Evolutionary conservation across 2,329 filamentous ascomycete species (phyloP).

Genomic region (Pseudogymnoascus pannorum): DNA sequence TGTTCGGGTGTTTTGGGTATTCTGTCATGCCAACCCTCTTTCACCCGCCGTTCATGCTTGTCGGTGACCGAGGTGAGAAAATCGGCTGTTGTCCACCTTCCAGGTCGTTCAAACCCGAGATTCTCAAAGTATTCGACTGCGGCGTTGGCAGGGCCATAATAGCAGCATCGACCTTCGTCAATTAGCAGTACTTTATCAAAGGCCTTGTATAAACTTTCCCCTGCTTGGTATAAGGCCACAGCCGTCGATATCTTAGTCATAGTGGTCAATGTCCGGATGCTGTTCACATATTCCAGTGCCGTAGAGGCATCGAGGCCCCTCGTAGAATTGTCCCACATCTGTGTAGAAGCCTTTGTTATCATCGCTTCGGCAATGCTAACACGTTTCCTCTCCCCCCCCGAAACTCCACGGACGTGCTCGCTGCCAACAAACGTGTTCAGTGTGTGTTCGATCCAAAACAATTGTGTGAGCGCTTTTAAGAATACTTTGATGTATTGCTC

Average conservation of each 20-base stretch:
- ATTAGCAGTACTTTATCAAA: conserved; percentile 80
- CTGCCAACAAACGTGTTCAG: conserved; percentile 68
- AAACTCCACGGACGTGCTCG: conserved; percentile 67
- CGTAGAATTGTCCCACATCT: conserved; percentile 75
- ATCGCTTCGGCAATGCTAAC: conserved; percentile 73
- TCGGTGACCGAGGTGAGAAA: conserved; percentile 73
- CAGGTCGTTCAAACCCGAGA: conserved; percentile 51
- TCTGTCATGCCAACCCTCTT: conserved; percentile 48
- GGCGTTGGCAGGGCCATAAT: conserved; percentile 52
- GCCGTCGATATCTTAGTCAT: conserved; percentile 63
- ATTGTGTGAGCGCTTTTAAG: conserved; percentile 58
- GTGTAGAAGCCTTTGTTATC: conserved; percentile 64
- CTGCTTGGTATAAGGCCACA: conserved; percentile 63
- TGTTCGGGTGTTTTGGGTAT: conserved; percentile 52
- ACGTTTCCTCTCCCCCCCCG: conserved; percentile 73
- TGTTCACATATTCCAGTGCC: conserved; percentile 68
- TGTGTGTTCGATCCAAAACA: conserved; percentile 67
- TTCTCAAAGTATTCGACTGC: conserved; percentile 59
- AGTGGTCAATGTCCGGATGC: conserved; percentile 66
- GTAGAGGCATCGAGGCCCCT: conserved; percentile 74
- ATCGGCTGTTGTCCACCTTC: conserved; percentile 62
- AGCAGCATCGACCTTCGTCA: conserved; percentile 62
- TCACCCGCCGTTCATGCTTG: conserved; percentile 61
- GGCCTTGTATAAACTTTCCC: conserved; percentile 60
- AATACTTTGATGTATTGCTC: conserved; percentile 53